Conservation (phyloP, 768 basidiomycete species). For the Serendipita indica region DNA sequence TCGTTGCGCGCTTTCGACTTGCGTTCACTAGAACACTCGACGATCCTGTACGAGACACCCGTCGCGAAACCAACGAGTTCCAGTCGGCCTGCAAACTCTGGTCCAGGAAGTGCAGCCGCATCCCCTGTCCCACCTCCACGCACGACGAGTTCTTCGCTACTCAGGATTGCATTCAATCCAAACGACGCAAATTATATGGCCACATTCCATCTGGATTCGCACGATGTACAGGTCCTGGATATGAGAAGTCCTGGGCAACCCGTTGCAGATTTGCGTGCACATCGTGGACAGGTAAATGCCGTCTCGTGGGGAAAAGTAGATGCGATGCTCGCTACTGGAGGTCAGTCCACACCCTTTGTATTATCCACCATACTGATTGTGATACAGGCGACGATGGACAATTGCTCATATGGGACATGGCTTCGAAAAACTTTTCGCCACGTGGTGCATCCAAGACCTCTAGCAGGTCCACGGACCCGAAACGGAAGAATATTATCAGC, state of each 20-base stretch:
- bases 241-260: constrained; percentile 95
- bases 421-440: constrained; percentile 42
- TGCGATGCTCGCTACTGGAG: constrained; percentile 75
- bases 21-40: constrained; percentile 91
- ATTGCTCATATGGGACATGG: constrained; percentile 84
- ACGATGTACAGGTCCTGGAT: constrained; percentile 83
- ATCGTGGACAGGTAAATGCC: constrained; percentile 68
- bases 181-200: constrained; percentile 90
- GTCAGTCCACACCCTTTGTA: constrained; percentile 29
- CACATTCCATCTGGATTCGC: constrained; percentile 88
- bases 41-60: constrained; percentile 78
- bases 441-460: constrained; percentile 42
- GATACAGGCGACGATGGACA: constrained; percentile 79
- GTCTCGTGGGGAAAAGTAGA: constrained; percentile 84
- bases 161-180: constrained; percentile 84
- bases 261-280: constrained; percentile 79
- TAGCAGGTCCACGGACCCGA: constrained; percentile 73
- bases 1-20: constrained; percentile 93
- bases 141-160: constrained; percentile 63
- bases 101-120: constrained; percentile 35
- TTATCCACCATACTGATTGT: neutral
- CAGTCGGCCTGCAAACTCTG: constrained; percentile 48
- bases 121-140: constrained; percentile 47
- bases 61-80: constrained; percentile 37
- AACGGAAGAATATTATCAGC: constrained; percentile 46